Conservation (phyloP, 306 rosid genomes). For the Echinosophora koreensis region DNA sequence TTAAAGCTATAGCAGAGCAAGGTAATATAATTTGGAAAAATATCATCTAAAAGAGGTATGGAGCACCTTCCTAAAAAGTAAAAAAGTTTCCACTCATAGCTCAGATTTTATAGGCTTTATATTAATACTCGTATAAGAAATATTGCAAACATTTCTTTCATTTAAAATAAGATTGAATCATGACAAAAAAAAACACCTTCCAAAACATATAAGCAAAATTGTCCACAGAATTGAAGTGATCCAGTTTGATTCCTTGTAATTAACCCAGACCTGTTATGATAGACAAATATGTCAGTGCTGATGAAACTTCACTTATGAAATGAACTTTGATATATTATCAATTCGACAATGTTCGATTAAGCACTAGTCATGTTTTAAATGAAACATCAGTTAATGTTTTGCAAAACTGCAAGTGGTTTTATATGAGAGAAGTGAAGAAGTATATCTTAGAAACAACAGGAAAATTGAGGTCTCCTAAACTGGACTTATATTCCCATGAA, state of each 20-base stretch:
- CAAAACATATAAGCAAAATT: conserved; percentile 67
- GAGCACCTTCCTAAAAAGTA: conserved; percentile 8
- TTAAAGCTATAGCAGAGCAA: conserved; percentile 8
- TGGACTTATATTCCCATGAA: too few relatives aligned
- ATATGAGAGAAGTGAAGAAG: neutral
- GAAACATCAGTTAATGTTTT: conserved; percentile 20
- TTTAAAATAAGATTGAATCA: conserved; percentile 9
- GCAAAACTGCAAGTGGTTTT: conserved; percentile 3
- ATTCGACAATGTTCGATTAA: conserved; percentile 5
- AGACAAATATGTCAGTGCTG: conserved; percentile 23
- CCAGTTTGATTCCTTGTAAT: conserved; percentile 82
- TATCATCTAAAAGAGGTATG: neutral
- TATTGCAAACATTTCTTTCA: neutral
- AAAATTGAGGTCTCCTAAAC: too few relatives aligned
- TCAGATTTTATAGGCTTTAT: conserved; percentile 11
- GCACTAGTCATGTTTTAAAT: neutral
- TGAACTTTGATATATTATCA: conserved; percentile 10
- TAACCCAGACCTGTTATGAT: conserved; percentile 73
- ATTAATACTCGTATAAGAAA: conserved; percentile 21
- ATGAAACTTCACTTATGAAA: conserved; percentile 41
- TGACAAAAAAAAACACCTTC: conserved; percentile 61
- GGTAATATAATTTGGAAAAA: conserved; percentile 20
- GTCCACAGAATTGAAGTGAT: conserved; percentile 70
- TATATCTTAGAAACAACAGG: too few relatives aligned
- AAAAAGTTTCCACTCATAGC: neutral